Base-by-base conservation (phyloP, 306 rosid genomes). In the Gynostemma pentaphyllum region DNA sequence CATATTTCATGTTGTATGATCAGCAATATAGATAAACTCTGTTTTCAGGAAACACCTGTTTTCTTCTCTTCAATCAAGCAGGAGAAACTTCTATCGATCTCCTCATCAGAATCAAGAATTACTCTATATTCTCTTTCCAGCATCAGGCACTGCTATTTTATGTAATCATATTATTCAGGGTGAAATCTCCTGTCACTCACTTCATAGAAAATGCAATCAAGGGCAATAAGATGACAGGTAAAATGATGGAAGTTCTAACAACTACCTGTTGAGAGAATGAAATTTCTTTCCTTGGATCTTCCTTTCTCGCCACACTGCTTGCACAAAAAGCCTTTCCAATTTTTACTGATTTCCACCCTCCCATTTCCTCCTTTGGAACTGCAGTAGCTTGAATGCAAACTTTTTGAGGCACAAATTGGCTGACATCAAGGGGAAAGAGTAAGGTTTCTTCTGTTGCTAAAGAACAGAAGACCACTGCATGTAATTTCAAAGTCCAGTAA, bases 31-130 rank as follows among this genome's bases (percentile, higher is more conserved):
- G n/a, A n/a, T 36, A 36, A 32, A 37, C n/a, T 23, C 22, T 61
- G 13, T 23, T 61, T 61, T 27, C 66, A 23, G 37, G 50, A 71
- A 69, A 62, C 73, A 91, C 98, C 96, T 83, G 85, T 37, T 37
- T 71, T 74, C 50, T 72, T 75, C 64, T 76, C 84, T 47, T 74
- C 80, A 52, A 75, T 28, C 82, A 88, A 72, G 81, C 84, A 94
- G 74, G 88, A 81, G 74, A 88, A 82, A 60, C 74, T 83, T 76
- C 64, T 78, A 46, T 79, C 85, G 6, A 69, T 65, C 70, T 94
- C 99, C 78, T 88, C 99, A 59, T 94, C 99, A 2, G 97, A 86
- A 55, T 86, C 97, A 45, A 88, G 81, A 72, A 84, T 64, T 66
- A 94, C 66, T 79, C 79, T 74, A 55, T 69, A 52, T 76, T 77